Percentiles rank a stretch among this genome's conserved stretches.
Evolutionary conservation across 73 alveolate species (phyloP).

Genomic region (Paramecium octaurelia): DNA sequence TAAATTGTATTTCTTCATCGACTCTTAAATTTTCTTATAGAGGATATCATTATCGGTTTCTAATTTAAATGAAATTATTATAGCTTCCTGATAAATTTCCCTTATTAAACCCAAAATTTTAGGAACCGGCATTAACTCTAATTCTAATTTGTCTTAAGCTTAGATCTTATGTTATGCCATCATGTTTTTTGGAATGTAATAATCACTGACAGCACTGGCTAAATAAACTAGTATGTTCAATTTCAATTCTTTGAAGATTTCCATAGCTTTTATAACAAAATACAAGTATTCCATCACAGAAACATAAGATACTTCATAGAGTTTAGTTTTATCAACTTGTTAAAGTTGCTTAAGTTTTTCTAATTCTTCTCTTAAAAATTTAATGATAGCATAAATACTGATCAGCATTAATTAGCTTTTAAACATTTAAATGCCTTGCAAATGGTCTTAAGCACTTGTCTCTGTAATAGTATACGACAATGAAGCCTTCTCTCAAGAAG

Average conservation of each 20-base stretch:
- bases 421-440: background rate
- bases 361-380: background rate
- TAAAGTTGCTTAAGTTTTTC: background rate
- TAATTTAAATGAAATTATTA: background rate
- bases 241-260: background rate
- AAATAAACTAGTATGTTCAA: background rate
- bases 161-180: slow-evolving; percentile 22
- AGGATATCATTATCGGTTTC: slow-evolving; percentile 37
- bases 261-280: background rate
- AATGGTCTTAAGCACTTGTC: slow-evolving; percentile 43
- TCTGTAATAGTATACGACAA: slow-evolving; percentile 50
- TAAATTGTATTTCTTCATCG: slow-evolving; percentile 11
- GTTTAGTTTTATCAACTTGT: background rate
- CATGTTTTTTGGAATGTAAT: slow-evolving; percentile 11
- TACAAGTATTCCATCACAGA: background rate
- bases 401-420: background rate
- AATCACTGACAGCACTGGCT: slow-evolving; percentile 62
- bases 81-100: background rate
- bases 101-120: background rate
- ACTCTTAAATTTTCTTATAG: background rate
- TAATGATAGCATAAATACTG: background rate
- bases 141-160: background rate
- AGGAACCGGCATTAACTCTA: background rate
- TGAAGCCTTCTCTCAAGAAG: background rate
- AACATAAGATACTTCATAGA: background rate